Conservation (phyloP, 169 alveolate species). For the Plasmodium chabaudi region DNA sequence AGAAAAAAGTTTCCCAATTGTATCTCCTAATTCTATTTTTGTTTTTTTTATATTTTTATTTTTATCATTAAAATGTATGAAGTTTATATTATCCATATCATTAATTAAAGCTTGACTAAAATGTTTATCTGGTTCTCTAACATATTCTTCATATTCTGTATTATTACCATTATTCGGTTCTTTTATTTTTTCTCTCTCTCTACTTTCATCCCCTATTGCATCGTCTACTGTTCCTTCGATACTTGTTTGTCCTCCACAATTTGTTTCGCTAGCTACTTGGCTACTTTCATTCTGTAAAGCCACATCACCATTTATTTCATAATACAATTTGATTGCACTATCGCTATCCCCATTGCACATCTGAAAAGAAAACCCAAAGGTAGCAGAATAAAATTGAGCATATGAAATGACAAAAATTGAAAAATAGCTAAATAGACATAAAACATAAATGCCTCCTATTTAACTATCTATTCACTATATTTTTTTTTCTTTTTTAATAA, state of each 20-base stretch:
- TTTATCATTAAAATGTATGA: slow-evolving; percentile 9
- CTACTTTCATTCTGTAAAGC: neutral
- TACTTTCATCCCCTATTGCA: neutral
- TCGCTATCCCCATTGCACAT: slow-evolving; percentile 60
- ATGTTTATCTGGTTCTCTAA: slow-evolving; percentile 67
- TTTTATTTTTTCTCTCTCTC: neutral
- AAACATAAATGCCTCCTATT: no score
- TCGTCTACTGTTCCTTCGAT: neutral
- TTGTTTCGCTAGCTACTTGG: neutral
- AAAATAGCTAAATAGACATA: no score
- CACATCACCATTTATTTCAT: slow-evolving; percentile 28
- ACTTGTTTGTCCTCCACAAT: neutral
- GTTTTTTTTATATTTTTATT: slow-evolving; percentile 22
- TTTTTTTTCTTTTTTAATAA: neutral
- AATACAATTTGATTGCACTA: slow-evolving; percentile 37
- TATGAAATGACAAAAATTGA: neutral
- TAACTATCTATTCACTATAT: no score
- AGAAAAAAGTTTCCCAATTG: slow-evolving; percentile 58
- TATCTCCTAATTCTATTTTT: slow-evolving; percentile 41
- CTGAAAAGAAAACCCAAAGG: slow-evolving; percentile 2
- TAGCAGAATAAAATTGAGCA: neutral
- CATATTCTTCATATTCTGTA: slow-evolving; percentile 16
- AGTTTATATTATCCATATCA: slow-evolving; percentile 66
- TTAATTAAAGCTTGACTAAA: slow-evolving; percentile 61
- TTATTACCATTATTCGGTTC: neutral